phyloP scores from a whole-genome alignment of 2,329 filamentous ascomycete genomes.

The Sarocladium oryzae region DNA sequence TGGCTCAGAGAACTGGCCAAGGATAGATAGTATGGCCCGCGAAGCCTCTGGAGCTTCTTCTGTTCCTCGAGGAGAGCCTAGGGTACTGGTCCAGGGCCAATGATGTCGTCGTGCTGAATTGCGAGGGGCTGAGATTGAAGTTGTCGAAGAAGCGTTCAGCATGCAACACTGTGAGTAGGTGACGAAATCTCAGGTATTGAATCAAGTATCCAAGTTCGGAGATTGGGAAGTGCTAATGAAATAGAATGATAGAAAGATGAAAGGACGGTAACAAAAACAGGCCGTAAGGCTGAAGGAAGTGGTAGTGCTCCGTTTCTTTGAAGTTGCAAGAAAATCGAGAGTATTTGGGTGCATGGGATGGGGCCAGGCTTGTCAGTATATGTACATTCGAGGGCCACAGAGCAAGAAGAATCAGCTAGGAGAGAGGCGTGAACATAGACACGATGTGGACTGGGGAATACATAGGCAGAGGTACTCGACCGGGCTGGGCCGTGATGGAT shows the following conservation, averaged over 20 bases:
- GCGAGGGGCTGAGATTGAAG: too few species aligned
- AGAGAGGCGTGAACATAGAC: constrained; percentile 1
- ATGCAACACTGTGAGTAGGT: neutral
- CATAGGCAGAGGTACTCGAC: constrained; percentile 7
- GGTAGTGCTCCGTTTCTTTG: neutral
- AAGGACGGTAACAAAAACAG: neutral
- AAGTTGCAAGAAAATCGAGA: too few species aligned
- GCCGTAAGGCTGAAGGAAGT: neutral
- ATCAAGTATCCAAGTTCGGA: neutral
- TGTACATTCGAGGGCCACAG: neutral
- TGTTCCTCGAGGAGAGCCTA: neutral
- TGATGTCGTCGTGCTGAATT: too few species aligned
- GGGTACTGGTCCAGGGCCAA: neutral
- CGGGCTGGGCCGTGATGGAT: constrained; percentile 7
- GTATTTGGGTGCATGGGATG: too few species aligned
- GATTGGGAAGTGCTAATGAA: too few species aligned
- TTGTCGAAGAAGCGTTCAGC: too few species aligned
- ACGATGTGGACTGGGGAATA: constrained; percentile 1
- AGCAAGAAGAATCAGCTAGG: neutral
- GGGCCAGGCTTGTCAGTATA: neutral
- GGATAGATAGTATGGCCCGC: neutral
- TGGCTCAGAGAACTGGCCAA: constrained; percentile 5
- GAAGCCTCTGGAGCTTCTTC: constrained; percentile 1
- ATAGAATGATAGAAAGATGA: too few species aligned
- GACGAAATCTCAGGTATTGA: neutral